Conservation (phyloP, 495 filamentous ascomycete species). For the Ascobolus immersus region DNA sequence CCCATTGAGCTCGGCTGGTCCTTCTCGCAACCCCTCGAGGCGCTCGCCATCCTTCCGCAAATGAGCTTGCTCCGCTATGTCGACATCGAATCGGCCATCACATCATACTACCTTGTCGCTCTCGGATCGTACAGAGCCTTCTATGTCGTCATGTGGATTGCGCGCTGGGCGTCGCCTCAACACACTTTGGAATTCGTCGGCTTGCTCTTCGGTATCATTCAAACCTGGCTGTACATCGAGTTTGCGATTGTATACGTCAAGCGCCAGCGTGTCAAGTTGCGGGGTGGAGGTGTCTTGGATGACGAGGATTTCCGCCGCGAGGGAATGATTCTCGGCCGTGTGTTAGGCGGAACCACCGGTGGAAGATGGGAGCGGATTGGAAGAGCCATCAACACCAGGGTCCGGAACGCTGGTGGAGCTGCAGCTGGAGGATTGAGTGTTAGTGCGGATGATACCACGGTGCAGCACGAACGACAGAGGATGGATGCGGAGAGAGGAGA, state of each 20-base stretch:
- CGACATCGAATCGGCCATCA: slow-evolving; percentile 82
- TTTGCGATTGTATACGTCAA: slow-evolving; percentile 95
- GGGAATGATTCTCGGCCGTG: slow-evolving; percentile 34
- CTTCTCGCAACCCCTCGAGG: slow-evolving; percentile 78
- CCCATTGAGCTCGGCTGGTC: slow-evolving; percentile 54
- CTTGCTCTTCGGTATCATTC: slow-evolving; percentile 64
- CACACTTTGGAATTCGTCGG: slow-evolving; percentile 55
- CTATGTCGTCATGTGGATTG: slow-evolving; percentile 84
- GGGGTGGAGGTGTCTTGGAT: slow-evolving; percentile 69
- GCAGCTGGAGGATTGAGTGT: slow-evolving; percentile 19
- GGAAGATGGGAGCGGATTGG: slow-evolving; percentile 9
- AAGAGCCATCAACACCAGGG: background rate
- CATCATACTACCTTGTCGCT: slow-evolving; percentile 74
- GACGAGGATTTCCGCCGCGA: slow-evolving; percentile 63
- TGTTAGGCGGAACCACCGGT: slow-evolving; percentile 15
- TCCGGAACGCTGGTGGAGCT: no score
- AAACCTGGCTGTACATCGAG: slow-evolving; percentile 76
- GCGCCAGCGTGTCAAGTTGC: slow-evolving; percentile 77
- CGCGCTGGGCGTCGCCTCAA: no score
- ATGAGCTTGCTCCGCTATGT: slow-evolving; percentile 80
- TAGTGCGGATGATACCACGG: slow-evolving; percentile 19
- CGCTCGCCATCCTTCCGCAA: slow-evolving; percentile 72
- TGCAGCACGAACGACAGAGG: slow-evolving; percentile 14
- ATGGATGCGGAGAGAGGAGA: slow-evolving; percentile 20
- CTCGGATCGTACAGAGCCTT: slow-evolving; percentile 73